These are phyloP conservation scores for Lentinula sp. DNA, from an alignment of 768 basidiomycete species.

Conservation along the genomic window DNA sequence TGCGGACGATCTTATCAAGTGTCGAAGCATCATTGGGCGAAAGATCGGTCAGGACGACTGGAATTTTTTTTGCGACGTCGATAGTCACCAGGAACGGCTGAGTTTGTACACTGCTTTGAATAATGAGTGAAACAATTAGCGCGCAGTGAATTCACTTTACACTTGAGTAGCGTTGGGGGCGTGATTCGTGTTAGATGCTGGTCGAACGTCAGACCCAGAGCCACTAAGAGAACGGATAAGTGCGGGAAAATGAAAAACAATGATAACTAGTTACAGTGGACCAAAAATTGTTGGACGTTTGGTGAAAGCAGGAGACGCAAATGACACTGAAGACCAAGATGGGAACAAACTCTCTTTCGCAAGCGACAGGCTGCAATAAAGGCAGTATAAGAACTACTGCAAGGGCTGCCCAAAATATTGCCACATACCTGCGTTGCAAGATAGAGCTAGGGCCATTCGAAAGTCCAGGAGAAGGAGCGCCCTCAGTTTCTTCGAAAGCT, in stretches of 20 bases:
- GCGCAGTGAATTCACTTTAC: neutral
- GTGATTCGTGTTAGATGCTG: neutral
- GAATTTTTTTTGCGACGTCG: conserved; percentile 43
- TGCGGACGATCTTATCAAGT: conserved; percentile 31
- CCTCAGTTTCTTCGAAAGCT: conserved; percentile 51
- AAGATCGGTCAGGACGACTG: conserved; percentile 39
- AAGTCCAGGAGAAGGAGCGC: neutral
- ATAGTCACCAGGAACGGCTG: conserved; percentile 42
- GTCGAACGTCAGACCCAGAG: neutral
- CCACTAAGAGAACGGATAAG: neutral
- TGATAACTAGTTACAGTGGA: conserved; percentile 42
- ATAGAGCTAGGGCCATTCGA: conserved; percentile 7
- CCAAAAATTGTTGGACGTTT: conserved; percentile 62
- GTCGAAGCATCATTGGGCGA: conserved; percentile 22
- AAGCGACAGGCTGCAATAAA: conserved; percentile 27
- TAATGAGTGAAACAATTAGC: neutral
- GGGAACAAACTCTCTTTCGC: conserved; percentile 46
- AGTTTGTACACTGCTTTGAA: conserved; percentile 17
- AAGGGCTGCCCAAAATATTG: neutral
- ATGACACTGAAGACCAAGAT: conserved; percentile 10
- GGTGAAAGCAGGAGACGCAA: conserved; percentile 11
- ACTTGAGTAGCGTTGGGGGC: neutral
- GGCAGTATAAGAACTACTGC: neutral
- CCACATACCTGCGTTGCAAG: conserved; percentile 20
- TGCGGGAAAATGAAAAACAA: neutral